Evolutionary conservation across 2,329 filamentous ascomycete species (phyloP), one percentile per base, ranked within the genome.

Genomic region (Microcyclospora pomicola): DNA sequence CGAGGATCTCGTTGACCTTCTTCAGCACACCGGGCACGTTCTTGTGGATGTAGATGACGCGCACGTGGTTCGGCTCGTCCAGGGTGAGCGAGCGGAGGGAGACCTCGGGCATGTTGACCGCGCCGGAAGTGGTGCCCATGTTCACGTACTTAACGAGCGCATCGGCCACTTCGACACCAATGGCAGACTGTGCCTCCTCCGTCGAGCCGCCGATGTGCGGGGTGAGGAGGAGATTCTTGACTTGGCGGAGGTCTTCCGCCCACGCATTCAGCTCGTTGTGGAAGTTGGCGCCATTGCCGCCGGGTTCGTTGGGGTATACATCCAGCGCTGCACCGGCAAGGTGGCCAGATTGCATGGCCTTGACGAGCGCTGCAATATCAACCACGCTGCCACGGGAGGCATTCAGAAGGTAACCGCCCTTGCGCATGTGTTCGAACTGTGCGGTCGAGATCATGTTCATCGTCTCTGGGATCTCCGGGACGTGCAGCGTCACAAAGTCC

Each of bases 131-230:
- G 40, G 80, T 77, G 43, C 91, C 91, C 61, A 91, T 85, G 65
- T 96, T 98, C 59, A 96, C 91, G 61, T 96, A 98, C 54, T 83
- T 77, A 40, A 93, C 82, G 37, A 98, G 69, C 31, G 87, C 82
- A 34, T 91, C 80, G 46, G 75, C 77, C 41, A 98, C 91, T 69
- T 98, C 91, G 32, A 92, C 73, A 50, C 91, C 91, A 58, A 98
- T 98, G 12, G 91, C 88, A 41, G 83, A 80, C 66, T 98, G 91
- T 5, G 91, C 91, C 65, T 98, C 91, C 64, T 98, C 91, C 0
- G 91, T 98, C 62, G 85, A 94, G 39, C 91, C 91, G 51, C 91
- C 91, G 55, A 98, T 96, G 61, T 98, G 91, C 15, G 91, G 91
- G 1, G 88, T 94, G 35, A 98, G 71, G 50, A 98, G 93, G 49